Evolutionary conservation across 768 basidiomycete species (phyloP).

Genomic region (Harrya chromipes): DNA sequence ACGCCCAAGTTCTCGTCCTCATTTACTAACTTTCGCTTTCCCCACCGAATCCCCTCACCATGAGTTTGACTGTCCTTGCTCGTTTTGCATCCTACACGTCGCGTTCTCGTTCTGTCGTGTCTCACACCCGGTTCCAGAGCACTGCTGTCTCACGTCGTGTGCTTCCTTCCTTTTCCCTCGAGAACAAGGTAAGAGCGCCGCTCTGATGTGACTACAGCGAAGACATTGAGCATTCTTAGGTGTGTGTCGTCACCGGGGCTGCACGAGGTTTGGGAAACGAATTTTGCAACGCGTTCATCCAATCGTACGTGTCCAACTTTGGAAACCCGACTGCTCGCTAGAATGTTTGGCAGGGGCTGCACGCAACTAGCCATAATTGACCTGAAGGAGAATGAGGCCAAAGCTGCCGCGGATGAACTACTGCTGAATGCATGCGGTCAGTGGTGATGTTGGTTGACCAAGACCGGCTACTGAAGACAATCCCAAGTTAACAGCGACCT

Average conservation of each 20-base stretch:
- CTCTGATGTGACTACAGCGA: neutral
- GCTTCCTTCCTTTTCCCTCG: slow-evolving; percentile 75
- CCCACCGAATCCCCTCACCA: slow-evolving; percentile 16
- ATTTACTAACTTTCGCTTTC: slow-evolving; percentile 8
- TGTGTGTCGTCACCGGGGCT: slow-evolving; percentile 90
- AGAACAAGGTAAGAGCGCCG: slow-evolving; percentile 56
- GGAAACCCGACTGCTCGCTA: neutral
- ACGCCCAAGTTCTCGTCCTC: slow-evolving; percentile 9
- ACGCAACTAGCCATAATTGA: slow-evolving; percentile 79
- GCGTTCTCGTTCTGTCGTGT: slow-evolving; percentile 10
- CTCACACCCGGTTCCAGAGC: slow-evolving; percentile 25
- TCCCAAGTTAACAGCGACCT: slow-evolving; percentile 52
- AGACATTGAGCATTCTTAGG: slow-evolving; percentile 40
- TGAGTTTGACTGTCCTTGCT: slow-evolving; percentile 29
- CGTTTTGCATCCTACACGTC: slow-evolving; percentile 18
- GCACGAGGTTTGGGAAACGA: slow-evolving; percentile 89
- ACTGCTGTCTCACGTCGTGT: slow-evolving; percentile 39
- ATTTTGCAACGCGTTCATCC: slow-evolving; percentile 84
- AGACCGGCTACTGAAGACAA: slow-evolving; percentile 28
- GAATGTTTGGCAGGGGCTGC: slow-evolving; percentile 58
- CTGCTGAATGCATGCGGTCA: slow-evolving; percentile 48
- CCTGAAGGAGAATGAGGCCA: slow-evolving; percentile 66
- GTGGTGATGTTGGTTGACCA: slow-evolving; percentile 22
- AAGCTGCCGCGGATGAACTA: slow-evolving; percentile 68
- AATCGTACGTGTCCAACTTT: neutral